Evolutionary conservation across 2,329 filamentous ascomycete genomes (phyloP).

Genomic region (Arthrinium puccinioides): DNA sequence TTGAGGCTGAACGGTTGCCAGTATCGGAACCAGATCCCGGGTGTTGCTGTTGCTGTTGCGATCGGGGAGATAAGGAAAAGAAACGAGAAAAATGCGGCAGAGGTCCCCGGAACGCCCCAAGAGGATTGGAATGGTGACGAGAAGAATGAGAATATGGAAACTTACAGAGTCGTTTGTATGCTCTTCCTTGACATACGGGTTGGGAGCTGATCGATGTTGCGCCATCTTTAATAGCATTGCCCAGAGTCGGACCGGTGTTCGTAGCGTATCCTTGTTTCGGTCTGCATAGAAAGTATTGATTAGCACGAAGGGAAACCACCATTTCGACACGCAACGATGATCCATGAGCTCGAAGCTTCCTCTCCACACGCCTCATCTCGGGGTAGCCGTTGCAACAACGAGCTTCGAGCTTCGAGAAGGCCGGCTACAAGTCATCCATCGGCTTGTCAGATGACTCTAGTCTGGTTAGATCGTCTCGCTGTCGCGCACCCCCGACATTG

Average conservation of each 20-base stretch:
- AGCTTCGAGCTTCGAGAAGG: conserved; percentile 9
- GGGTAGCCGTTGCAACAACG: conserved; percentile 15
- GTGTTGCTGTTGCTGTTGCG: no score
- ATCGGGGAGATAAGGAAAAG: no score
- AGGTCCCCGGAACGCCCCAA: no score
- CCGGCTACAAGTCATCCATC: conserved; percentile 9
- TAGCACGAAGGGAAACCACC: conserved; percentile 1
- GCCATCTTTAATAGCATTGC: conserved; percentile 32
- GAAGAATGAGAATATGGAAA: conserved; percentile 8
- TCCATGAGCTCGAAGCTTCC: conserved; percentile 12
- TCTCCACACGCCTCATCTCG: conserved; percentile 16
- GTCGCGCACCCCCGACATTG: conserved; percentile 2
- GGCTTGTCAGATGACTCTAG: background rate
- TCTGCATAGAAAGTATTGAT: background rate
- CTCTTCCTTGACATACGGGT: conserved; percentile 35
- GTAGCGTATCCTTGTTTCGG: background rate
- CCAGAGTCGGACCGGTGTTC: background rate
- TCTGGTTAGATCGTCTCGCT: no score
- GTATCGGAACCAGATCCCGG: no score
- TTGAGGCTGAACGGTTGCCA: conserved; percentile 9
- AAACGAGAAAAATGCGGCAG: no score
- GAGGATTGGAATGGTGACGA: no score
- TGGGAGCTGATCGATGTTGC: conserved; percentile 34
- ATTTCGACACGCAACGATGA: conserved; percentile 15
- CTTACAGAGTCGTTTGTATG: conserved; percentile 32